phyloP scores from a whole-genome alignment of 495 filamentous ascomycete genomes.

The Aspergillus hancockii region DNA sequence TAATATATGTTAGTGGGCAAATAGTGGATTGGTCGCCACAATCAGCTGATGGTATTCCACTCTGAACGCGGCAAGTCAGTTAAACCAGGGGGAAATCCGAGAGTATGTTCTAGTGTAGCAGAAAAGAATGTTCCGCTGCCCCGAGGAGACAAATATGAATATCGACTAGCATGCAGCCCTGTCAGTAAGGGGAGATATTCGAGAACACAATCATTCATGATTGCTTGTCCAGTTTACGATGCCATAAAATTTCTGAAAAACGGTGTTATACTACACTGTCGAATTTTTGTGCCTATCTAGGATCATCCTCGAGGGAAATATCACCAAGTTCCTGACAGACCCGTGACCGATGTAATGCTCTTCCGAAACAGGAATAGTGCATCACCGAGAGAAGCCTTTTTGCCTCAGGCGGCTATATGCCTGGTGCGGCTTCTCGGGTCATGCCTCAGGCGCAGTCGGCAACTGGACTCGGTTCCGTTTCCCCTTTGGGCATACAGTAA shows the following conservation, averaged over 20 bases:
- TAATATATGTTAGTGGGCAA: neutral
- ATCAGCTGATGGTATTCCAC: neutral
- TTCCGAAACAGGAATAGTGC: neutral
- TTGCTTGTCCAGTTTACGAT: too few relatives aligned
- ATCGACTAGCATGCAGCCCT: neutral
- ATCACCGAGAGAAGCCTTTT: neutral
- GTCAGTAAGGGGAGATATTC: too few relatives aligned
- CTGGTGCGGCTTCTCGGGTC: neutral
- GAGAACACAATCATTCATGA: too few relatives aligned
- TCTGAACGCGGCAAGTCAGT: neutral
- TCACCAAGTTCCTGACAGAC: too few relatives aligned
- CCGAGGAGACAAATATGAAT: neutral
- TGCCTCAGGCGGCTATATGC: neutral
- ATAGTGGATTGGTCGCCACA: neutral
- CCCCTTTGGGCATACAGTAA: neutral
- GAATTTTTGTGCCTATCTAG: too few relatives aligned
- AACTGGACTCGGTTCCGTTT: conserved; percentile 2
- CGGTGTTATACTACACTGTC: too few relatives aligned
- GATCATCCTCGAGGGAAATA: too few relatives aligned
- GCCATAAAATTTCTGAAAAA: too few relatives aligned
- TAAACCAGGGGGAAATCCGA: neutral
- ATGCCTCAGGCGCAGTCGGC: neutral
- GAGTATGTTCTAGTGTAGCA: neutral
- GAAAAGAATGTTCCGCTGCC: neutral
- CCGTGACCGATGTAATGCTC: neutral